Evolutionary conservation across 352 stramenopile genomes (phyloP).

Genomic region (Phytopythium aichiense): DNA sequence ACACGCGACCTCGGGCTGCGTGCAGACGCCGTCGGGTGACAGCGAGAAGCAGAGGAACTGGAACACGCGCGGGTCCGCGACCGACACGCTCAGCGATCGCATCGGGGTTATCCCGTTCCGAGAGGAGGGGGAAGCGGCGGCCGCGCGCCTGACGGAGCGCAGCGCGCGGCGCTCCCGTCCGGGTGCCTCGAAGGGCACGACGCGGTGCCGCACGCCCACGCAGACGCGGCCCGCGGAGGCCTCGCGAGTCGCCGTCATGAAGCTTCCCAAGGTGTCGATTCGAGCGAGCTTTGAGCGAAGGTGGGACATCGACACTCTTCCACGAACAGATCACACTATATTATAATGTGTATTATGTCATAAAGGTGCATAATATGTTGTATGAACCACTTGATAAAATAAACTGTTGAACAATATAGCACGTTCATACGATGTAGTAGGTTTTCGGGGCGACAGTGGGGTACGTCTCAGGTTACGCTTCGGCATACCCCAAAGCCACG

Average conservation of each 20-base stretch:
- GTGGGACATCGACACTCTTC: background rate
- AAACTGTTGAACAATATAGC: too few species aligned
- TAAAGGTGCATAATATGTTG: too few species aligned
- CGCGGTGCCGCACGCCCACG: constrained; percentile 30
- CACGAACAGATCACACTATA: background rate
- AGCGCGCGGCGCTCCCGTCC: constrained; percentile 24
- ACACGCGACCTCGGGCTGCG: constrained; percentile 23
- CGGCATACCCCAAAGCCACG: background rate
- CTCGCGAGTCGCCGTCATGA: background rate
- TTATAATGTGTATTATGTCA: background rate
- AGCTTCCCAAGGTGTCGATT: background rate
- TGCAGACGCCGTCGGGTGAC: constrained; percentile 10
- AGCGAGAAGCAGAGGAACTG: constrained; percentile 28
- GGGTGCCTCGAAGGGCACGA: constrained; percentile 42
- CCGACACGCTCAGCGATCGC: constrained; percentile 22
- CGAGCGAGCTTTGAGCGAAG: background rate
- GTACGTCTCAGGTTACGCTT: background rate
- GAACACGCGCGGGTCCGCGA: constrained; percentile 32
- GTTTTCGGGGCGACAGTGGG: too few species aligned
- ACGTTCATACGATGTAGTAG: too few species aligned
- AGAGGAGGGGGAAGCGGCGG: constrained; percentile 1
- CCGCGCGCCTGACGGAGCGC: constrained; percentile 13
- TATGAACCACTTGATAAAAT: too few species aligned
- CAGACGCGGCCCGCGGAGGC: constrained; percentile 1
- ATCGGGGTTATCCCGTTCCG: background rate